phyloP scores from a whole-genome alignment of 176 grass and related monocot genomes.

The Eleusine indica region DNA sequence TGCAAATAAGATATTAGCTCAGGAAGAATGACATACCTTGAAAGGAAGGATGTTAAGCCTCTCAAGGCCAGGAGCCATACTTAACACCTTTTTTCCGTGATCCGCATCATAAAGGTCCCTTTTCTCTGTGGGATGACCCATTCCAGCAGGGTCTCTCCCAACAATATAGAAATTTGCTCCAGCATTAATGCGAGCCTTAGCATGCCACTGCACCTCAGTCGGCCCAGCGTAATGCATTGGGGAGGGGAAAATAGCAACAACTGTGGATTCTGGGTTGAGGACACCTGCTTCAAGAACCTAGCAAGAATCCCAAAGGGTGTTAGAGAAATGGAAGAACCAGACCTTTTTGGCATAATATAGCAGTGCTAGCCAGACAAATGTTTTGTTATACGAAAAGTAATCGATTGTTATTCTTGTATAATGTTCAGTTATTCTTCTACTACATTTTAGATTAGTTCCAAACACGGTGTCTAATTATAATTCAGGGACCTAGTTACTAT shows the following conservation, averaged over 20 bases:
- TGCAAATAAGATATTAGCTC: neutral
- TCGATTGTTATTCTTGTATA: neutral
- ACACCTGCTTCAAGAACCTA: constrained; percentile 99
- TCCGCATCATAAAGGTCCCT: constrained; percentile 97
- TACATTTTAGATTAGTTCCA: neutral
- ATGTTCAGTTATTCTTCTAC: neutral
- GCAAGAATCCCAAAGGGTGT: constrained; percentile 10
- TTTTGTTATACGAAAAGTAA: neutral
- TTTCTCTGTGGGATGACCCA: constrained; percentile 78
- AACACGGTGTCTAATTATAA: neutral
- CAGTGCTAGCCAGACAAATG: neutral
- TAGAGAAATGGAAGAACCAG: constrained; percentile 1
- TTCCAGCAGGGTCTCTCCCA: constrained; percentile 95
- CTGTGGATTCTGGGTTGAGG: constrained; percentile 92
- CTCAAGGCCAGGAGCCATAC: constrained; percentile 96
- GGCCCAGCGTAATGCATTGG: constrained; percentile 99
- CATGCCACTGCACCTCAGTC: constrained; percentile 99
- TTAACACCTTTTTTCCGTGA: constrained; percentile 95
- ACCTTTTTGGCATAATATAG: neutral
- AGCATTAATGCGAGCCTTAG: constrained; percentile 94
- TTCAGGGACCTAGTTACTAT: neutral
- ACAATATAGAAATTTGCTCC: constrained; percentile 99
- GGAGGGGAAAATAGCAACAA: constrained; percentile 94
- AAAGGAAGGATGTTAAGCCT: constrained; percentile 96
- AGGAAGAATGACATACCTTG: constrained; percentile 61